Conservation (phyloP, 1,139 yeast genomes). For the Suhomyces bribrorum region DNA sequence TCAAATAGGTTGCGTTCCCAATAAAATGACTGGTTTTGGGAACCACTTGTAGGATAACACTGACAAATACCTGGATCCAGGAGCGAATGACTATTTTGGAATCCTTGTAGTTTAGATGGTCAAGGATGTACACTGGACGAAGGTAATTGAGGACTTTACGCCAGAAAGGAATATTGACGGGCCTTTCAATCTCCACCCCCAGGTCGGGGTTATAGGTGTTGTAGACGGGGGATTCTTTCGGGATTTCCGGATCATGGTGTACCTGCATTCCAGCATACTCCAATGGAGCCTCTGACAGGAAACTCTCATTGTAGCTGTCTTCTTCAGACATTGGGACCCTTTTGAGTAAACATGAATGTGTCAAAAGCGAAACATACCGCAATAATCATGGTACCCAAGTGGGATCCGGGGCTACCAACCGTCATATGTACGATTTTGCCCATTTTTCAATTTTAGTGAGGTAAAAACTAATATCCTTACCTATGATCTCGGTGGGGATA, state of each 20-base stretch:
- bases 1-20: constrained; percentile 32
- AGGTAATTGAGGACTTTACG: constrained; percentile 14
- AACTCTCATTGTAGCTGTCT: neutral
- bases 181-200: neutral
- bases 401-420: neutral
- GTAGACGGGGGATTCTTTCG: neutral
- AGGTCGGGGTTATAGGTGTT: constrained; percentile 1
- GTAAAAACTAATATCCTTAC: constrained; percentile 19
- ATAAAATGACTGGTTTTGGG: constrained; percentile 31
- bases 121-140: constrained; percentile 28
- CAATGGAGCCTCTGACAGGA: neutral
- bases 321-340: constrained; percentile 1
- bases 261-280: neutral
- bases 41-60: constrained; percentile 27
- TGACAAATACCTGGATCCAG: constrained; percentile 33
- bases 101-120: constrained; percentile 30
- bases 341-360: neutral
- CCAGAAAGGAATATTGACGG: constrained; percentile 14
- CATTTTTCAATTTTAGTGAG: constrained; percentile 11
- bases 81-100: constrained; percentile 28
- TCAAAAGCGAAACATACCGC: neutral
- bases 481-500: constrained; percentile 21
- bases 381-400: neutral
- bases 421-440: neutral
- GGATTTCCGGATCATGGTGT: constrained; percentile 1